Base-by-base conservation (phyloP, 2,329 filamentous ascomycete species). In the Stemphylium vesicarium region DNA sequence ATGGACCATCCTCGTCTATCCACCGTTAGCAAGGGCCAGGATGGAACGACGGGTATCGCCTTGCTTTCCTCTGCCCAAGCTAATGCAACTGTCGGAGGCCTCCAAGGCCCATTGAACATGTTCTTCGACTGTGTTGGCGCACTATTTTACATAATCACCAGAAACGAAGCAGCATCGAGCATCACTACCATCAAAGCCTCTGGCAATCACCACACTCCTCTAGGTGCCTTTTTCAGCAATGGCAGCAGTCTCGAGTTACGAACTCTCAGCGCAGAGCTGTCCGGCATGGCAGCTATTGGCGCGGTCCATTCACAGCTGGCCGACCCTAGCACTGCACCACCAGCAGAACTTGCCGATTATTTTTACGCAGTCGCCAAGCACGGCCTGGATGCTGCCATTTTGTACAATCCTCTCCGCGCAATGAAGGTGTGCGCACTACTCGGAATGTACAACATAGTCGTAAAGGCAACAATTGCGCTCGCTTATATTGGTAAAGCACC, bases 361-460 rank as follows among this genome's bases (percentile, higher is more conserved):
- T 62, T 65, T 41, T 66, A 67, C 38, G 50, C 48, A 2, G 50
- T 62, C 10, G 48, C 53, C 45, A 66, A 61, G 29, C 53, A 59
- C 9, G 50, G 59, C 4, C 40, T 67, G 9, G 61, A 67, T 39
- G 52, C 45, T 36, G 55, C 59, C 13, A 62, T 67, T 15, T 43
- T 56, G 24, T 13, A 48, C 7, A 53, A 63, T 35, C 63, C 64
- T 12, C 39, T 65, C 11, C 53, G 61, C 15, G 63, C 59, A 1
- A 64, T 67, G 57, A 67, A 64, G 31, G 33, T 64, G 2, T 65
- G 63, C 18, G 53, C 57, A 1, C 44, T 67, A 9, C 33, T 67
- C n/a, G 56, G 52, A 10, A 57, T 66, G 48, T 67, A 67, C 41
- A 67, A 66, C 22, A 58, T 67, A 18, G 45, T 60, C 11, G 43